Base-by-base conservation (phyloP, 371 early-diverging fungal species). In the Homolaphlyctis polyrhiza region DNA sequence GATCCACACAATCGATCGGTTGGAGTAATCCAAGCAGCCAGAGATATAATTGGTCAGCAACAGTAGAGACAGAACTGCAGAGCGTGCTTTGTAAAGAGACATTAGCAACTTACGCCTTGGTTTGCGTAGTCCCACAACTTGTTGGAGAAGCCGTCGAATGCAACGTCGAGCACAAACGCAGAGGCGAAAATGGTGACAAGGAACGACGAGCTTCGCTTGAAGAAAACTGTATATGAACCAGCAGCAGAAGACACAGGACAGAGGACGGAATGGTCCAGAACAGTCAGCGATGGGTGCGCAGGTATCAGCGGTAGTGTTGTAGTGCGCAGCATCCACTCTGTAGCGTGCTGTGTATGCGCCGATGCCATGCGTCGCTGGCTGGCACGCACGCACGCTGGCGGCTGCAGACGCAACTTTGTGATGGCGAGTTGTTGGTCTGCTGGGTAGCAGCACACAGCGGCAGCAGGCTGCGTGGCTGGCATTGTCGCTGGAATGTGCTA, bases 131-230 rank as follows among this genome's bases (percentile, higher is more conserved):
- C 90, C 90, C 91, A 94, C 60, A 91, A 57, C 62, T 74, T 71
- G 77, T 87, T 80, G 39, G 87, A 72, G 64, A 76, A 66, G 35
- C 78, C 75, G 73, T 92, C 91, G 70, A 88, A 90, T 62, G 76
- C 89, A 61, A 91, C 72, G 74, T 92, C 89, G 72, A 88, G 88
- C 28, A 78, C 89, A 66, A 92, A 88, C 39, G 92, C 94, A 49
- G 85, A 69, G 68, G 75, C 88, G 63, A 92, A 88, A 70, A 92
- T 84, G 67, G 72, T 74, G 61, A 51, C 54, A 29, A 78, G 39
- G 67, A 62, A 78, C 64, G 58, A 48, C 14, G 78, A 78, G 55
- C 61, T 64, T 61, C 67, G 55, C 47, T 63, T 50, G 75, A 73
- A 73, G 63, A 77, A 66, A 58, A 65, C 78, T 77, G 65, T 50